Conservation (phyloP, 495 filamentous ascomycete species). For the Gamarada debralockiae region DNA sequence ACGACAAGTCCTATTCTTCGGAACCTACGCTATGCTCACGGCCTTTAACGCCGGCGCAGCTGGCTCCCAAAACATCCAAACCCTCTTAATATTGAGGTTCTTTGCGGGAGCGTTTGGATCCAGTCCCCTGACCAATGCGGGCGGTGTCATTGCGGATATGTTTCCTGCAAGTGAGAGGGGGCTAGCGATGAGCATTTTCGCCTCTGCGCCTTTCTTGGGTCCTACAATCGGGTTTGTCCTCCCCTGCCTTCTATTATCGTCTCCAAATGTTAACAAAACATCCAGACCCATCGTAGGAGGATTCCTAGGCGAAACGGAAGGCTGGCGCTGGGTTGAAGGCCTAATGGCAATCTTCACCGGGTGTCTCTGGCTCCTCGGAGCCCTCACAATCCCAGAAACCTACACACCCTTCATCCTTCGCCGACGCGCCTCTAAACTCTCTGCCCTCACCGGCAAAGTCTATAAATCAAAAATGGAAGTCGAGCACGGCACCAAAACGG, state of each 20-base stretch:
- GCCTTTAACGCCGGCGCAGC: constrained; percentile 68
- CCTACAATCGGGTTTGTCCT: constrained; percentile 38
- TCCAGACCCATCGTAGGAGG: constrained; percentile 42
- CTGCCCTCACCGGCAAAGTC: constrained; percentile 64
- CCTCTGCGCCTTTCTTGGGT: constrained; percentile 66
- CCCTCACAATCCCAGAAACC: constrained; percentile 79
- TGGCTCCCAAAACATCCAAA: constrained; percentile 58
- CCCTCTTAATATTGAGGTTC: constrained; percentile 72
- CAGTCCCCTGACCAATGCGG: constrained; percentile 69
- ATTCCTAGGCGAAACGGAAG: constrained; percentile 48
- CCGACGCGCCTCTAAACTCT: constrained; percentile 63
- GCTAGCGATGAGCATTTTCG: constrained; percentile 62
- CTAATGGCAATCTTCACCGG: constrained; percentile 70
- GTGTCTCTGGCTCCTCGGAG: constrained; percentile 56
- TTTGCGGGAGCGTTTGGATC: constrained; percentile 79
- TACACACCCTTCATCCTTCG: constrained; percentile 72
- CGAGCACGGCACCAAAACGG: constrained; percentile 31
- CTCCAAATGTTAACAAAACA: constrained; percentile 51
- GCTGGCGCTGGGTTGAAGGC: constrained; percentile 51
- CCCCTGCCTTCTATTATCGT: constrained; percentile 71
- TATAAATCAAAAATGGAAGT: constrained; percentile 50
- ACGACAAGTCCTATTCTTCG: constrained; percentile 56
- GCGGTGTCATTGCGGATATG: constrained; percentile 76
- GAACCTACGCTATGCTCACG: constrained; percentile 26
- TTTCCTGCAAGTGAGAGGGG: constrained; percentile 63